phyloP scores from a whole-genome alignment of 2,329 filamentous ascomycete species.

The Colletotrichum destructivum region DNA sequence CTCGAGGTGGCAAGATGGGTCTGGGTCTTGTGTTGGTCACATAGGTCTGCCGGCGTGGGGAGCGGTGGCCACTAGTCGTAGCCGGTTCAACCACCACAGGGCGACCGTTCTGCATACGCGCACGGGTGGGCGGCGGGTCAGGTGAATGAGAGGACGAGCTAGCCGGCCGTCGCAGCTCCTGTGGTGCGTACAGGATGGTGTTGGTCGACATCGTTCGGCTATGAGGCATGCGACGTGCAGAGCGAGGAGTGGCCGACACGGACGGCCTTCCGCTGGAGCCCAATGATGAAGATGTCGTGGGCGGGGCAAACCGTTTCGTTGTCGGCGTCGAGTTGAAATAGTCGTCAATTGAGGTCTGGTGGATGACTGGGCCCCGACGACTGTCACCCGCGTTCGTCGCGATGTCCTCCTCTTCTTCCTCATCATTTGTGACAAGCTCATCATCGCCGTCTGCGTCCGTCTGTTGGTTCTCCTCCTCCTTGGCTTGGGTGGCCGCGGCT shows the following conservation, averaged over 20 bases:
- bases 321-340: constrained; percentile 69
- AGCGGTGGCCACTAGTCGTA: constrained; percentile 56
- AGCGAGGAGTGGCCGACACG: constrained; percentile 52
- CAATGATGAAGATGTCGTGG: constrained; percentile 49
- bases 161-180: constrained; percentile 56
- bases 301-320: constrained; percentile 55
- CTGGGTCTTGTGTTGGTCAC: constrained; percentile 67
- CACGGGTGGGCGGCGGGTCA: constrained; percentile 47
- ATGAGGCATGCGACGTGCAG: constrained; percentile 66
- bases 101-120: constrained; percentile 47
- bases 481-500: constrained; percentile 36
- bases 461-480: constrained; percentile 68
- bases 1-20: constrained; percentile 68
- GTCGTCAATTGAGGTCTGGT: constrained; percentile 56
- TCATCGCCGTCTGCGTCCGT: constrained; percentile 92
- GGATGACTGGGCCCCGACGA: constrained; percentile 43
- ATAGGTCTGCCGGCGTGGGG: constrained; percentile 63
- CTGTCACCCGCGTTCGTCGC: constrained; percentile 59
- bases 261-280: constrained; percentile 45
- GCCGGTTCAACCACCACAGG: constrained; percentile 54
- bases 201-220: constrained; percentile 83
- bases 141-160: constrained; percentile 63
- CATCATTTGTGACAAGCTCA: constrained; percentile 87
- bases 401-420: constrained; percentile 73
- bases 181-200: constrained; percentile 87